These are phyloP conservation scores for Schizonepeta tenuifolia DNA, from an alignment of 257 asterid species.

Conservation along the genomic window DNA sequence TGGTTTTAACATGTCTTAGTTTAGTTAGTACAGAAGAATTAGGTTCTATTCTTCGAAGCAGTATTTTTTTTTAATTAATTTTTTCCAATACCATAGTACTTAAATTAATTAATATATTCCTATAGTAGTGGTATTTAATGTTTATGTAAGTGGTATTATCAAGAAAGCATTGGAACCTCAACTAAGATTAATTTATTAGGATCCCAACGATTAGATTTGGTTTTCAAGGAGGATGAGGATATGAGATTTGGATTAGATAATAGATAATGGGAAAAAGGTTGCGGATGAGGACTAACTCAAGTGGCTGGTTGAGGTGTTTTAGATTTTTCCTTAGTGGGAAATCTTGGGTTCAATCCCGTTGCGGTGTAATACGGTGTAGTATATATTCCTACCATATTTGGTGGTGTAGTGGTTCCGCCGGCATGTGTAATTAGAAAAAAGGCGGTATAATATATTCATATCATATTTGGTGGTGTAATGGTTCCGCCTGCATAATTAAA, in stretches of 20 bases:
- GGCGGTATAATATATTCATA: too few relatives aligned
- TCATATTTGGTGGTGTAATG: too few relatives aligned
- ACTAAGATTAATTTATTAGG: conserved; percentile 27
- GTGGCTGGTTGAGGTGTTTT: too few relatives aligned
- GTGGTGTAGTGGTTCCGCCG: too few relatives aligned
- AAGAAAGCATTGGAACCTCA: conserved; percentile 33
- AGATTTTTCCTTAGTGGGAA: too few relatives aligned
- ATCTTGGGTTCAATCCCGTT: too few relatives aligned
- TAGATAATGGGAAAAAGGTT: too few relatives aligned
- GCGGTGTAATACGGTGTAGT: too few relatives aligned
- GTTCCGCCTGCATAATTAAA: too few relatives aligned
- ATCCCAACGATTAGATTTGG: conserved; percentile 20
- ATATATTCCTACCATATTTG: too few relatives aligned
- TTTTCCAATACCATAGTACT: background rate
- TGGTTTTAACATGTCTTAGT: background rate
- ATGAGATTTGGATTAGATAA: conserved; percentile 20
- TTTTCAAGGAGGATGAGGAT: conserved; percentile 19
- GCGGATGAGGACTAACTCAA: too few relatives aligned
- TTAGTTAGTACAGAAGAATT: conserved; percentile 17
- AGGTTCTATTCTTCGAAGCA: conserved; percentile 17
- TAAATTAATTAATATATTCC: conserved; percentile 13
- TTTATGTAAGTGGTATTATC: conserved; percentile 35
- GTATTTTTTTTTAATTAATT: background rate
- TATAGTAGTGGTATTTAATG: conserved; percentile 25
- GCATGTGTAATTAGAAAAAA: too few relatives aligned